Evolutionary conservation across 1,284 basidiomycete genomes (phyloP), one percentile per base, ranked within the genome.

Genomic region (Boletus sp.): DNA sequence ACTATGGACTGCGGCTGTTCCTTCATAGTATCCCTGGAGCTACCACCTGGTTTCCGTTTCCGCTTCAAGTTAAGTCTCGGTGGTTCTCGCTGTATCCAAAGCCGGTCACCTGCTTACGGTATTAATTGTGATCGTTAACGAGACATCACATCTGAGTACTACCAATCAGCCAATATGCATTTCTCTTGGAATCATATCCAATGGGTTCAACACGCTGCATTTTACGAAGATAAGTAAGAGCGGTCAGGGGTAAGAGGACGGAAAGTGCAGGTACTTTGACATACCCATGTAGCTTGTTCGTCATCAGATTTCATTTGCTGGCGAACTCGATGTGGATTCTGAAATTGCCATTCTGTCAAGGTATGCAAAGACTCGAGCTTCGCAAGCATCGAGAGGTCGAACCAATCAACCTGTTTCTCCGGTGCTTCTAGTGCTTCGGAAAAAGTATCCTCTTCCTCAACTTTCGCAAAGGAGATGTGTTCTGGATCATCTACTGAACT

Each of bases 151-250:
- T 36, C 29, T 5, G 55, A 74, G 38, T 66, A 86, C 85, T 74
- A 23, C 91, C 91, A 57, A 94, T 89, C 17, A 92, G 71, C 91
- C 90, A 94, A 65, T 94, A 95, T 0, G 87, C 84, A 65, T 92
- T 93, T 19, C 74, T 75, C 58, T 85, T 82, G 16, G 78, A 74
- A 61, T 95, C 92, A 61, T 87, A 90, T 8, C 93, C 92, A 55
- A 93, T 82, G 2, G 92, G 91, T 59, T 92, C 88, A 46, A 90
- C 82, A 25, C 91, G 82, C 89, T 92, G 58, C 35, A 35, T 57
- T 44, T 54, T 38, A 43, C 2, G 6, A 44, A 32, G 39, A 46
- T 10, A 23, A 48, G 20, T 17, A 51, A 32, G 38, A 20, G 13
- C 39, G 25, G 42, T 53, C 14, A 53, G 40, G 26, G 20, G 48